Percentiles rank a stretch among this genome's conserved stretches.
These are phyloP conservation scores for Chlamydomonas sphaeroides DNA, from an alignment of 139 green algal species.

Conservation along the genomic window DNA sequence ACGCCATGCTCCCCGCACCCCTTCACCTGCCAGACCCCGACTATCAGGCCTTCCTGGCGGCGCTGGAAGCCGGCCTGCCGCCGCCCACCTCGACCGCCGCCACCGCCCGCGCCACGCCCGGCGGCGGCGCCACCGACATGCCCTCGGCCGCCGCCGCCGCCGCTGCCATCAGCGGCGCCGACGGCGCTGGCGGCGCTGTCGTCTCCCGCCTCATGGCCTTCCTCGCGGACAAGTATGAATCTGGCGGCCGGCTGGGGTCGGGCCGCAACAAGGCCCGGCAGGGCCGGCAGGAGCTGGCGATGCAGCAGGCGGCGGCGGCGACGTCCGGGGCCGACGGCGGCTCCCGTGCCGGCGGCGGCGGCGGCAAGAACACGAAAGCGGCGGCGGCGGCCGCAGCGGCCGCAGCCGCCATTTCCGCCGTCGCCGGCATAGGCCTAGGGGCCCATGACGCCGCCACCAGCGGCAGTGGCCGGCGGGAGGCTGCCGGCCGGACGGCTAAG, in stretches of 20 bases:
- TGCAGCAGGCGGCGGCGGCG: not conserved
- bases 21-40: slow-evolving; percentile 68
- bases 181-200: not conserved
- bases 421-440: not conserved
- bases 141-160: not conserved
- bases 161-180: not conserved
- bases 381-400: not conserved
- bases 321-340: not conserved
- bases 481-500: too few species aligned
- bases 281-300: slow-evolving; percentile 12
- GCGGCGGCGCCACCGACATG: slow-evolving; percentile 2
- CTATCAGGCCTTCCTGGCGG: slow-evolving; percentile 70
- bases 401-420: not conserved
- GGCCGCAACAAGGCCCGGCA: slow-evolving; percentile 13
- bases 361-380: not conserved
- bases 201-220: slow-evolving; percentile 30
- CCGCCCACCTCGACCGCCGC: slow-evolving; percentile 38
- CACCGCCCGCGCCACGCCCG: not conserved
- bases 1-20: too few species aligned
- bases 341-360: too few species aligned
- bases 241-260: slow-evolving; percentile 15
- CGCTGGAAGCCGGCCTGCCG: slow-evolving; percentile 57
- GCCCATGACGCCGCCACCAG: too few species aligned
- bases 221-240: slow-evolving; percentile 28
- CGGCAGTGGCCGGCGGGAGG: too few species aligned